These are phyloP conservation scores for Drechslerella stenobrocha DNA, from an alignment of 2,329 filamentous ascomycete species.

Conservation along the genomic window DNA sequence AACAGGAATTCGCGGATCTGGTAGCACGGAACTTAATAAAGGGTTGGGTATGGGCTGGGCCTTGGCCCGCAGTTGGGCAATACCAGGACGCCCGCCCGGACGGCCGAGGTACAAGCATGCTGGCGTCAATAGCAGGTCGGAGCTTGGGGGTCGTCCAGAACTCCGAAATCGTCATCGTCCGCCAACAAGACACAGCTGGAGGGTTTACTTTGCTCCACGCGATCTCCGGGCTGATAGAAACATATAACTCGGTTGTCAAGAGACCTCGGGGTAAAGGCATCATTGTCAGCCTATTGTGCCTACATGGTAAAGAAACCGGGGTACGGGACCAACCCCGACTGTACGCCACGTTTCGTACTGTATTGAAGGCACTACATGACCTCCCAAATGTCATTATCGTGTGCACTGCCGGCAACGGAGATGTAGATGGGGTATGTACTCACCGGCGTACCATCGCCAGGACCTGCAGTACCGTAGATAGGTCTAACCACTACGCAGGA, in stretches of 20 bases:
- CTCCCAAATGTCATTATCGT: too few relatives aligned
- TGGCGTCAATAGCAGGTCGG: slow-evolving; percentile 15
- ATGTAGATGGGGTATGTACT: slow-evolving; percentile 8
- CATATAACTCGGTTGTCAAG: slow-evolving; percentile 9
- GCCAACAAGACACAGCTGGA: slow-evolving; percentile 12
- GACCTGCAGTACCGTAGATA: not conserved
- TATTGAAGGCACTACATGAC: too few relatives aligned
- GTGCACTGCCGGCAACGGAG: too few relatives aligned
- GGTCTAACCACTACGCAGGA: not conserved
- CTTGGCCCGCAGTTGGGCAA: slow-evolving; percentile 17
- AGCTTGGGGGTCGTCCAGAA: slow-evolving; percentile 26
- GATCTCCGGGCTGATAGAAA: slow-evolving; percentile 5
- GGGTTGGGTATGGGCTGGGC: slow-evolving; percentile 24
- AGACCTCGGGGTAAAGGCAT: not conserved
- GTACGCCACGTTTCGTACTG: not conserved
- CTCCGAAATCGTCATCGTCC: slow-evolving; percentile 24
- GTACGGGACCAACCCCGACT: too few relatives aligned
- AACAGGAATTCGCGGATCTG: slow-evolving; percentile 34
- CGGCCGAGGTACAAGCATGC: slow-evolving; percentile 11
- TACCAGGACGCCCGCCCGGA: slow-evolving; percentile 10
- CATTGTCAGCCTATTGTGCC: slow-evolving; percentile 19
- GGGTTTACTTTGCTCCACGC: slow-evolving; percentile 15
- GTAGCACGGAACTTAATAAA: slow-evolving; percentile 5
- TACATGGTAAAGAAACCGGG: not conserved
- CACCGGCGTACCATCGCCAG: too few relatives aligned